phyloP scores from a whole-genome alignment of 148 eudicot species.

The Camellia sinensis region DNA sequence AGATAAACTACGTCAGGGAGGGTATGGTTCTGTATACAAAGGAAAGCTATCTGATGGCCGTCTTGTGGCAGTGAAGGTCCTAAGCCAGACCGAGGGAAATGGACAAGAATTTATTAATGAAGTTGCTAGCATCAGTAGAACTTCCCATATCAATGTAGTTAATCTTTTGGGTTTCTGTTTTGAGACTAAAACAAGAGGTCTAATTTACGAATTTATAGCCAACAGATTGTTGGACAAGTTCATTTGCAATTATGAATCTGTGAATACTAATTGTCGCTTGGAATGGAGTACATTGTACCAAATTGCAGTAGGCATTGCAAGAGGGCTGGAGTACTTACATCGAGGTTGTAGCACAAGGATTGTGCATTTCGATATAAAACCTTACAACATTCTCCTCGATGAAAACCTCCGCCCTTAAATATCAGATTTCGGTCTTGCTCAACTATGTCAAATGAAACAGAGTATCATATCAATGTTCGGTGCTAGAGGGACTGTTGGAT shows the following conservation, averaged over 20 bases:
- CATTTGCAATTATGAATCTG: neutral
- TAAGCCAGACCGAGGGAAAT: neutral
- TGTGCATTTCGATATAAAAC: conserved; percentile 42
- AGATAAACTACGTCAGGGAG: conserved; percentile 10
- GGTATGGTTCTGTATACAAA: neutral
- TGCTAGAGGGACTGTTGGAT: conserved; percentile 5
- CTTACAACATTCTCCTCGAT: conserved; percentile 40
- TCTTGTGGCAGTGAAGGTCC: conserved; percentile 11
- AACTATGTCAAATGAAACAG: conserved; percentile 12
- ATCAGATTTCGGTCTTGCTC: conserved; percentile 34
- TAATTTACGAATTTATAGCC: neutral
- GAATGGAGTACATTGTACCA: conserved; percentile 22
- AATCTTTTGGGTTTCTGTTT: conserved; percentile 7
- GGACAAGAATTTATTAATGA: neutral
- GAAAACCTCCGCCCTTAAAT: conserved; percentile 27
- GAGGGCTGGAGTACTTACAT: conserved; percentile 45
- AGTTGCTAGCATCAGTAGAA: neutral
- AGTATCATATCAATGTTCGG: conserved; percentile 26
- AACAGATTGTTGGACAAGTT: conserved; percentile 3
- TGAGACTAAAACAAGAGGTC: neutral
- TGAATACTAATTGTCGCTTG: neutral
- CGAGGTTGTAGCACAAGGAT: conserved; percentile 35
- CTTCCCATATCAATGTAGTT: conserved; percentile 11
- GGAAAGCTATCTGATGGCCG: conserved; percentile 1
- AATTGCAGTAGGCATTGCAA: conserved; percentile 39